These are phyloP conservation scores for Stereocaulon alpinum DNA, from an alignment of 495 filamentous ascomycete genomes.

Conservation along the genomic window DNA sequence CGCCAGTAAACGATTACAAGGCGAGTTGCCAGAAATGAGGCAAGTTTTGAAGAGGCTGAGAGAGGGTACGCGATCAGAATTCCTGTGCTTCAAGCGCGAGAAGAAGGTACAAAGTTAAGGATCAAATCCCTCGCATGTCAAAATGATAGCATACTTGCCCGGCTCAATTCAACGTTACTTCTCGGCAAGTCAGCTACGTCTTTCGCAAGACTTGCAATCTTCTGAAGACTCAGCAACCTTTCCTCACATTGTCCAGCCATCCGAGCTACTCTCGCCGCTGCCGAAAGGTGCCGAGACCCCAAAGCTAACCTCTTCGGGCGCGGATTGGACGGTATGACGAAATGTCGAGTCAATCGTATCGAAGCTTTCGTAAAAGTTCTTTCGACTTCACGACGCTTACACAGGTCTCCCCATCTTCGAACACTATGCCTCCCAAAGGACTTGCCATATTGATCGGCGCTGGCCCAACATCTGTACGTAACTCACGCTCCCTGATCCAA, in stretches of 20 bases:
- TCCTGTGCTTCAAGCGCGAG: slow-evolving; percentile 62
- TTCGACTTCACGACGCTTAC: background rate
- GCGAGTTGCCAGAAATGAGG: slow-evolving; percentile 81
- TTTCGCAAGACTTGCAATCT: too few relatives aligned
- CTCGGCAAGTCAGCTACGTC: background rate
- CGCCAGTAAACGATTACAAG: slow-evolving; percentile 66
- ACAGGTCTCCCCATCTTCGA: background rate
- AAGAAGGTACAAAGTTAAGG: slow-evolving; percentile 8
- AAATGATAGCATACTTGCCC: background rate
- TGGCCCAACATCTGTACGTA: slow-evolving; percentile 26
- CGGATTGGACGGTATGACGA: background rate
- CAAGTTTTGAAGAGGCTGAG: slow-evolving; percentile 70
- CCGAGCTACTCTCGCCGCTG: too few relatives aligned
- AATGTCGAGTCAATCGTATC: background rate
- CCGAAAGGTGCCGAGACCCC: background rate
- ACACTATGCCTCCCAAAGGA: slow-evolving; percentile 7
- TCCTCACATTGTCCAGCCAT: too few relatives aligned
- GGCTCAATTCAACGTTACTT: too few relatives aligned
- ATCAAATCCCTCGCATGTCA: background rate
- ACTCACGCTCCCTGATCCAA: background rate
- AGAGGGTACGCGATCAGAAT: slow-evolving; percentile 75
- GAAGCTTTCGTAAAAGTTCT: background rate
- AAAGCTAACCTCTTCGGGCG: background rate
- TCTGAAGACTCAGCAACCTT: too few relatives aligned
- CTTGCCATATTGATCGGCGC: slow-evolving; percentile 39